These are phyloP conservation scores for Jamesozyma gamospora DNA, from an alignment of 805 yeast genomes.

Conservation along the genomic window DNA sequence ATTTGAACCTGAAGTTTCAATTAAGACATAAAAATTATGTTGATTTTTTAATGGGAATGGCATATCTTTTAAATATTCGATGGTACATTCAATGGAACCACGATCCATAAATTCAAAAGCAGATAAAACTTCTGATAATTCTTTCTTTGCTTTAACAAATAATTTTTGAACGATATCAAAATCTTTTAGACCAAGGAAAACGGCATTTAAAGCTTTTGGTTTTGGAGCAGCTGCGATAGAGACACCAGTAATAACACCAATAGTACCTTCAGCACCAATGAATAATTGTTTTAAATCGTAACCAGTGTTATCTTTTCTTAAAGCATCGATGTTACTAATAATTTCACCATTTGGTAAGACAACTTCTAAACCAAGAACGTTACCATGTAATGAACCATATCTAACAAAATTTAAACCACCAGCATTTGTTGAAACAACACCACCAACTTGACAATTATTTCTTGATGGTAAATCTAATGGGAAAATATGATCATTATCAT, in stretches of 20 bases:
- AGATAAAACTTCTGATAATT: slow-evolving; percentile 74
- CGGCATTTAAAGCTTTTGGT: slow-evolving; percentile 78
- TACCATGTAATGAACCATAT: slow-evolving; percentile 88
- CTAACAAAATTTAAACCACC: slow-evolving; percentile 84
- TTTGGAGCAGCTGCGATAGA: slow-evolving; percentile 84
- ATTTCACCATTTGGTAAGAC: slow-evolving; percentile 91
- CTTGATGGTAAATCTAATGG: slow-evolving; percentile 94
- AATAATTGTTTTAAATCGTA: slow-evolving; percentile 86
- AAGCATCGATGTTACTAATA: slow-evolving; percentile 66
- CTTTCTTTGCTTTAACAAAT: slow-evolving; percentile 66
- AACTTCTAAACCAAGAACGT: slow-evolving; percentile 83
- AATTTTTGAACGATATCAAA: slow-evolving; percentile 79
- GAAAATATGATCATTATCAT: slow-evolving; percentile 79
- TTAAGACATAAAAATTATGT: slow-evolving; percentile 81
- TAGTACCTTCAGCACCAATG: slow-evolving; percentile 89
- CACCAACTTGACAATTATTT: slow-evolving; percentile 94
- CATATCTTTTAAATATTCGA: slow-evolving; percentile 39
- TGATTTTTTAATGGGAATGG: slow-evolving; percentile 74
- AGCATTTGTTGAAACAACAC: slow-evolving; percentile 90
- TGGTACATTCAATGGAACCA: slow-evolving; percentile 55
- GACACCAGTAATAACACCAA: slow-evolving; percentile 84
- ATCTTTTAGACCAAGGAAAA: slow-evolving; percentile 71
- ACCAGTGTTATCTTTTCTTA: slow-evolving; percentile 93
- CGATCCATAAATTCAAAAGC: slow-evolving; percentile 93
- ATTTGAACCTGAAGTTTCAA: slow-evolving; percentile 91